Evolutionary conservation across 441 rosid genomes (phyloP).

Genomic region (Breynia disticha): DNA sequence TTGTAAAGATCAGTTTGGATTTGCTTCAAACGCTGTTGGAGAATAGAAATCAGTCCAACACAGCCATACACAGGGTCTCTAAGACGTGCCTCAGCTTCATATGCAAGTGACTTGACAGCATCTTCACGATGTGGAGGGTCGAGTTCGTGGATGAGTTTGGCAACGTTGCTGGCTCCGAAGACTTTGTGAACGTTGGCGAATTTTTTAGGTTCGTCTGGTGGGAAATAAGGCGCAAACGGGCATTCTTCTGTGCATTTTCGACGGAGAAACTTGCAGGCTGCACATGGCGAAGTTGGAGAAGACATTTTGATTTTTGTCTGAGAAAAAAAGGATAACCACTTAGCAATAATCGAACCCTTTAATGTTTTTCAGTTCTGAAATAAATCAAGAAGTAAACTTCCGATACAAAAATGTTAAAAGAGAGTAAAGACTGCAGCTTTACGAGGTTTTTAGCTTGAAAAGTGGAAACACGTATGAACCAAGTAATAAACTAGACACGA

Average conservation of each 20-base stretch:
- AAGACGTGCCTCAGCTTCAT: conserved; percentile 75
- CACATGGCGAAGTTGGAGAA: conserved; percentile 65
- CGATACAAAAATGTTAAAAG: no score
- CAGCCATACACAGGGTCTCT: conserved; percentile 88
- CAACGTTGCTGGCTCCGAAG: conserved; percentile 82
- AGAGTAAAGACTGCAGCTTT: no score
- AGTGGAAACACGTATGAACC: no score
- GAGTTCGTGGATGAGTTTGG: conserved; percentile 72
- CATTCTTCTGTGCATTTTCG: conserved; percentile 89
- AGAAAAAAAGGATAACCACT: no score
- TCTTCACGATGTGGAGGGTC: conserved; percentile 59
- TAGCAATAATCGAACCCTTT: no score
- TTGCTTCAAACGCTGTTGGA: conserved; percentile 58
- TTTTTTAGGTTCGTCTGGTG: conserved; percentile 80
- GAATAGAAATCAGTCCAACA: conserved; percentile 65
- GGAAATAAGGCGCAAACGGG: conserved; percentile 87
- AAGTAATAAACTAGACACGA: no score
- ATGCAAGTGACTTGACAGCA: conserved; percentile 77
- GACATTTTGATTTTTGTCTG: neutral
- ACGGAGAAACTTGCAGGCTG: conserved; percentile 78
- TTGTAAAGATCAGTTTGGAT: conserved; percentile 38
- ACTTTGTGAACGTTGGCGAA: conserved; percentile 74
- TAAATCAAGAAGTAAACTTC: no score
- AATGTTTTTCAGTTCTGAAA: no score
- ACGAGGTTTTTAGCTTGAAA: no score